These are phyloP conservation scores for Neurospora pannonica DNA, from an alignment of 495 filamentous ascomycete species.

Conservation along the genomic window DNA sequence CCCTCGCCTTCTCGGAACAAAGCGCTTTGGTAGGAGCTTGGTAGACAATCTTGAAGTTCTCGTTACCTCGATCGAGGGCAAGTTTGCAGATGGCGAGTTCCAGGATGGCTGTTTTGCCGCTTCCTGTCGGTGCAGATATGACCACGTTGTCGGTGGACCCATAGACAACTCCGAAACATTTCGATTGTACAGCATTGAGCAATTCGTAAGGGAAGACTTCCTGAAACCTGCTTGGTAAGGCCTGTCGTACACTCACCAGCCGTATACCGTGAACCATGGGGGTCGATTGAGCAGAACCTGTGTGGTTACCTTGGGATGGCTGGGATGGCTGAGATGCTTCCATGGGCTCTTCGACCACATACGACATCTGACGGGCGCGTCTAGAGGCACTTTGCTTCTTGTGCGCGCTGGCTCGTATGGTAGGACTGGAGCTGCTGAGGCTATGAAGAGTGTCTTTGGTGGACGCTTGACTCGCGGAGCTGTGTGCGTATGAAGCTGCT, in stretches of 20 bases:
- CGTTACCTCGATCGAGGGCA: conserved; percentile 48
- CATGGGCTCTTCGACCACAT: neutral
- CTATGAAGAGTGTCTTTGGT: neutral
- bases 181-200: conserved; percentile 91
- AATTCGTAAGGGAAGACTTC: conserved; percentile 69
- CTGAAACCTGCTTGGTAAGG: conserved; percentile 69
- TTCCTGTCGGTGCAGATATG: conserved; percentile 82
- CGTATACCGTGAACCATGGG: conserved; percentile 53
- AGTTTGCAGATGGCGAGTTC: conserved; percentile 88
- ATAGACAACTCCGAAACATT: conserved; percentile 68
- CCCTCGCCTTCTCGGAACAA: conserved; percentile 68
- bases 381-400: neutral
- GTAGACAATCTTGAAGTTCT: conserved; percentile 86
- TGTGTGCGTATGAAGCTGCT: neutral
- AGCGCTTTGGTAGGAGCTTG: conserved; percentile 92
- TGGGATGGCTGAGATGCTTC: neutral
- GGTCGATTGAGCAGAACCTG: conserved; percentile 9
- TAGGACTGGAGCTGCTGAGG: conserved; percentile 11
- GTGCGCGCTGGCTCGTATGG: conserved; percentile 1
- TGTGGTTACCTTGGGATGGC: neutral
- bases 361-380: neutral
- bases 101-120: conserved; percentile 85
- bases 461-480: neutral
- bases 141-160: conserved; percentile 74
- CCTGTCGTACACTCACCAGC: conserved; percentile 56